Evolutionary conservation across 495 filamentous ascomycete species (phyloP), one percentile per base, ranked within the genome.

Genomic region (Penicillium malachiteum): DNA sequence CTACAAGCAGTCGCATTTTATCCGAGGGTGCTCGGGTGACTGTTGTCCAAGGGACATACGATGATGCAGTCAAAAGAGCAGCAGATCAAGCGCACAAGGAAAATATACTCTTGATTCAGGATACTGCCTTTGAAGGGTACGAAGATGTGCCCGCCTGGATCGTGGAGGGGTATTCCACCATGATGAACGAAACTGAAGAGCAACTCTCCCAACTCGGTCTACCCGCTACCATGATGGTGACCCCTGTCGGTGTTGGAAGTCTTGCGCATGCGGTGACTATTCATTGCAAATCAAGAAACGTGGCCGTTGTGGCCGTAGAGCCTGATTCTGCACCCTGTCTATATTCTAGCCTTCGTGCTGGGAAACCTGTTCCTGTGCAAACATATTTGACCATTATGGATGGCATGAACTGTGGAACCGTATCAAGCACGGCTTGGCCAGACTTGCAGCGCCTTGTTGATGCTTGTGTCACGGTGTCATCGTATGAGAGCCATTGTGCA

Each of bases 111-210:
- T 64, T 91, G 49, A 78, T 90, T 10, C 80, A 86, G 71, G 87
- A 89, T 62, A 83, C 78, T 8, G 77, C 82, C 1, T 87, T 85
- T 63, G 72, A 77, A 1, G 82, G 78, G 1, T 87, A 87, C 55
- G 76, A 84, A 48, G 71, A 84, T 50, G 78, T 90, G 1, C 85
- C 87, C 0, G 51, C 80, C 61, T 90, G 86, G 86, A 85, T 90
- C 30, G 82, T 88, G 1, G 85, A 89, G 12, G 88, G 88, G 5
- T 91, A 91, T 60, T 77, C 74, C 11, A 88, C 86, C 0, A 83
- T 89, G 81, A 72, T 90, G 59, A 50, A 62, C 4, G 88, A 91
- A 65, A 71, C 77, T 4, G 85, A 88, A 26, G 66, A 71, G 8
- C 83, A 87, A 58, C 55, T 86, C 26, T 50, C 58, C 3, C 54